These are phyloP conservation scores for Globisporangium nunn DNA, from an alignment of 352 stramenopile species.

Conservation along the genomic window DNA sequence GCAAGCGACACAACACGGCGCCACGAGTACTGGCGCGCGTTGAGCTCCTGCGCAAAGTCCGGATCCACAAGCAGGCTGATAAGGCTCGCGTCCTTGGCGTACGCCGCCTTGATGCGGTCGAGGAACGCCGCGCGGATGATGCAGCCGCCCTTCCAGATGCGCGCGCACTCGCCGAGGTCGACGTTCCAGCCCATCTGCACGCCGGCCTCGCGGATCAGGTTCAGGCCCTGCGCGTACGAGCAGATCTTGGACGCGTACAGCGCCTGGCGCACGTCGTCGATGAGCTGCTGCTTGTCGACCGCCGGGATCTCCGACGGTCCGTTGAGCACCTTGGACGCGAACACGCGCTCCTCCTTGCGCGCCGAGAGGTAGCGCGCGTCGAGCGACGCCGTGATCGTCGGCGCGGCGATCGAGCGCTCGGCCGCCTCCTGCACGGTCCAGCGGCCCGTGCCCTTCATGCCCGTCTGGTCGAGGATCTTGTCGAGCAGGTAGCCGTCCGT, in stretches of 20 bases:
- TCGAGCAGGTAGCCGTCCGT: conserved; percentile 87
- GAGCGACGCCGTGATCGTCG: conserved; percentile 96
- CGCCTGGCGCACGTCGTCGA: conserved; percentile 94
- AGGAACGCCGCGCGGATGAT: conserved; percentile 98
- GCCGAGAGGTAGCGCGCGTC: conserved; percentile 95
- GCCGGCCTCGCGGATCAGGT: conserved; percentile 92
- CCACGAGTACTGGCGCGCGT: conserved; percentile 94
- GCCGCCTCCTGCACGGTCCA: conserved; percentile 95
- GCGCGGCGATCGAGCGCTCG: conserved; percentile 93
- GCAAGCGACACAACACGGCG: conserved; percentile 94
- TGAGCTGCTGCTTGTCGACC: conserved; percentile 92
- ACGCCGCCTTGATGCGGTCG: conserved; percentile 95
- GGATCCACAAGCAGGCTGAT: conserved; percentile 97
- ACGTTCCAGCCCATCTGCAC: conserved; percentile 96
- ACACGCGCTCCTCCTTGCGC: conserved; percentile 94
- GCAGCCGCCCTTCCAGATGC: conserved; percentile 99
- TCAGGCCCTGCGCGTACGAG: conserved; percentile 96
- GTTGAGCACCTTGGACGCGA: conserved; percentile 90
- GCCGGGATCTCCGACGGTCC: conserved; percentile 90
- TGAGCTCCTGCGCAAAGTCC: conserved; percentile 94
- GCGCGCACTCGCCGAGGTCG: conserved; percentile 93
- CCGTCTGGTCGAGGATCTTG: conserved; percentile 98
- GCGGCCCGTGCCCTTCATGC: conserved; percentile 98
- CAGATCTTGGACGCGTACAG: conserved; percentile 99
- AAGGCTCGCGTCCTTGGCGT: conserved; percentile 88